Base-by-base conservation (phyloP, 2,329 filamentous ascomycete species). In the Cladobotryum mycophilum region DNA sequence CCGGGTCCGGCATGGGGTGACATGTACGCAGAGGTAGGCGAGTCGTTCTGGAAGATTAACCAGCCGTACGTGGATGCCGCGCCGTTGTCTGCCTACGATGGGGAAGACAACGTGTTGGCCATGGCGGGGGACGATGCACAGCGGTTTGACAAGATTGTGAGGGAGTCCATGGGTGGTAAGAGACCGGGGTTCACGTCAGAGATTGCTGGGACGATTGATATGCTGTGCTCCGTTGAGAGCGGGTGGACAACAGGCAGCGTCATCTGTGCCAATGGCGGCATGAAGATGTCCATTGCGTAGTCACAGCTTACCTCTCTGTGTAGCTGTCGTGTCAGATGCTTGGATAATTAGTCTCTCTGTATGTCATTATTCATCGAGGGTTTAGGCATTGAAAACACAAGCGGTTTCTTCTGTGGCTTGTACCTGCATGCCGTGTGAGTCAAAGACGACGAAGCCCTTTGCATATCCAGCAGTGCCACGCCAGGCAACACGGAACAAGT, bases 191-290 rank as follows among this genome's bases (percentile, higher is more conserved):
- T 69, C 47, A 64, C 64, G 7, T 55, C 53, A 38, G 85, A 88
- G 67, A 75, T 88, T 67, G 85, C 85, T 0, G 85, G 84, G 1
- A 78, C 85, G 5, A 80, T 88, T 43, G 84, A 78, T 8, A 86
- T 88, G 83, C 69, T 88, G 38, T 88, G 84, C 63, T 78, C 77
- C 6, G 75, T 76, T 11, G 85, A 88, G 64, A 76, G 75, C 37
- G 78, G 74, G 2, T 88, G 84, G 84, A 83, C 81, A 52, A 88
- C 85, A 1, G 85, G 85, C 4, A 84, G 80, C 61, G 78, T 87
- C 33, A 75, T 88, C n/a, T 86, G 81, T 66, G 84, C 84, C 13
- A 88, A 88, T 59, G 85, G 85, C 3, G 70, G 70, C 9, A 70
- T 70, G 65, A 68, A 64, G 58, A 70, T 70, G 65, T 64, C 63